Percentiles rank a stretch among this genome's conserved stretches.
phyloP scores from a whole-genome alignment of 2,329 filamentous ascomycete species.

The Conoideocrella luteorostrata region DNA sequence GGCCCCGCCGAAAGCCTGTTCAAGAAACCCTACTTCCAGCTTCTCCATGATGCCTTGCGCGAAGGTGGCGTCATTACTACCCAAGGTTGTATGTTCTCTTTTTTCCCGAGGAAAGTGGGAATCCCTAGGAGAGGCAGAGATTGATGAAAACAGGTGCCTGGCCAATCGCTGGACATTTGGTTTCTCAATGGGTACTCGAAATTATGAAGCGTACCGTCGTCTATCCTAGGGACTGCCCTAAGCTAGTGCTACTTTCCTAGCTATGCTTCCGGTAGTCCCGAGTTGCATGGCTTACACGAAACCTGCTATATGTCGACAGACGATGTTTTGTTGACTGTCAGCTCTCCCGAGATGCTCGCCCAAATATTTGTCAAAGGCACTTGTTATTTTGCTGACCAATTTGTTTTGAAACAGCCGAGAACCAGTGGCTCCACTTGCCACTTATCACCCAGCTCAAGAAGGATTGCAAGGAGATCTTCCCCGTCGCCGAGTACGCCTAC shows the following conservation, averaged over 20 bases:
- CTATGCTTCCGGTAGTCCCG: constrained; percentile 32
- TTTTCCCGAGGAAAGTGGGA: constrained; percentile 38
- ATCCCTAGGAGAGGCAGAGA: constrained; percentile 27
- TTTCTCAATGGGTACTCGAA: constrained; percentile 8
- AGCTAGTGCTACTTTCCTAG: constrained; percentile 34
- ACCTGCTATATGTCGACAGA: background rate
- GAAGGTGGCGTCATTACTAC: constrained; percentile 98
- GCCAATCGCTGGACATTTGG: background rate
- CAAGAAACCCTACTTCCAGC: constrained; percentile 98
- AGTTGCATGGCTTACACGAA: constrained; percentile 11
- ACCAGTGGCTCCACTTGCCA: constrained; percentile 96
- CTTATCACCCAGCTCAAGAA: constrained; percentile 95
- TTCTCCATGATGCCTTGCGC: constrained; percentile 80
- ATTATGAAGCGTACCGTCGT: constrained; percentile 5
- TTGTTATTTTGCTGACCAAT: constrained; percentile 11
- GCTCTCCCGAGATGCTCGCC: background rate
- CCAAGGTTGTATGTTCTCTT: constrained; percentile 98
- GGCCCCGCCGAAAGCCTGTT: constrained; percentile 94
- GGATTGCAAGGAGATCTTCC: constrained; percentile 95
- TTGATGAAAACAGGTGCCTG: constrained; percentile 4
- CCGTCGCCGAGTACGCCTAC: constrained; percentile 95
- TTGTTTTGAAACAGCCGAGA: constrained; percentile 65
- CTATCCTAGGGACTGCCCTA: constrained; percentile 26
- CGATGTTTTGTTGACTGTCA: background rate
- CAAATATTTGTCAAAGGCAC: constrained; percentile 1